Evolutionary conservation across 1,139 yeast species (phyloP).

Genomic region (Pneumocystis sp.): DNA sequence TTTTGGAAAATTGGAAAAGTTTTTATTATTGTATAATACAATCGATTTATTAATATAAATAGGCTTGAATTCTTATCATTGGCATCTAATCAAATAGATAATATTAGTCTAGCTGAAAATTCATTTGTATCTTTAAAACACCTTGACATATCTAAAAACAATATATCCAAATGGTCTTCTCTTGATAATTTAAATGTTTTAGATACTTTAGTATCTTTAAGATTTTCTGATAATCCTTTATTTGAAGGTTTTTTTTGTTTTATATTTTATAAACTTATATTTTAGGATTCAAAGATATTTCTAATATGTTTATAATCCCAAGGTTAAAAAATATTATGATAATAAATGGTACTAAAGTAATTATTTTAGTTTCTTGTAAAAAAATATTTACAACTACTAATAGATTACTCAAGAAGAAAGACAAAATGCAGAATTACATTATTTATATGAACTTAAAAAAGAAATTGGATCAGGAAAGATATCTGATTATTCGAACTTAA

Average conservation of each 20-base stretch:
- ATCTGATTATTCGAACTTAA: neutral
- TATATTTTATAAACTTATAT: neutral
- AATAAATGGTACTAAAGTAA: neutral
- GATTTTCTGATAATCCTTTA: neutral
- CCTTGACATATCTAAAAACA: neutral
- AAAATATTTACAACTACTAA: neutral
- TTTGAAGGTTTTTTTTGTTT: neutral
- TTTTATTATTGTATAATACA: neutral
- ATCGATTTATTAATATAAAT: neutral
- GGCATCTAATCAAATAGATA: neutral
- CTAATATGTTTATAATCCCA: neutral
- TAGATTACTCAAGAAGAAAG: neutral
- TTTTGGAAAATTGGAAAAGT: neutral
- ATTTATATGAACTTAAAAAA: neutral
- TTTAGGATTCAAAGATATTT: neutral
- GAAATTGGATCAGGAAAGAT: neutral
- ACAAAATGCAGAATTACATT: neutral
- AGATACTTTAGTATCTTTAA: neutral
- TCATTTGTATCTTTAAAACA: neutral
- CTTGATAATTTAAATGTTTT: neutral
- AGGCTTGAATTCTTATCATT: neutral
- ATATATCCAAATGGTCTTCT: neutral
- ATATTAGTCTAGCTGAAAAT: neutral
- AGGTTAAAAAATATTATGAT: neutral
- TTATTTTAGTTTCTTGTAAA: neutral